These are phyloP conservation scores for Nicotiana rustica DNA, from an alignment of 305 asterid species.

Conservation along the genomic window DNA sequence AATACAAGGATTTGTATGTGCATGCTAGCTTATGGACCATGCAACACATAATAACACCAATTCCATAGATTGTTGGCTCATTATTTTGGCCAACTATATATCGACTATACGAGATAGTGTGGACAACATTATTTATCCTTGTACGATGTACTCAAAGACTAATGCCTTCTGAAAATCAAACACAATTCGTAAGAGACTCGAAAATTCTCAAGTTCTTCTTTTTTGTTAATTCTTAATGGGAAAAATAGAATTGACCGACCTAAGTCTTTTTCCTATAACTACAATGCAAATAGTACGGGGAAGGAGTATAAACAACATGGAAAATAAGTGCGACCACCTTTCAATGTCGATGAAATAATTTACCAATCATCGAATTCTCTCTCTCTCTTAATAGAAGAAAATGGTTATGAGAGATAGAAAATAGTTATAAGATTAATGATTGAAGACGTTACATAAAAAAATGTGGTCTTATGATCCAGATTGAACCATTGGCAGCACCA, in stretches of 20 bases:
- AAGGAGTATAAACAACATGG: not conserved
- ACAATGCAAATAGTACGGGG: not conserved
- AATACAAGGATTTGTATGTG: not conserved
- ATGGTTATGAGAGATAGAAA: too few species aligned
- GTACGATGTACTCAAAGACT: not conserved
- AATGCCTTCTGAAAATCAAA: not conserved
- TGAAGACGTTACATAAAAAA: too few species aligned
- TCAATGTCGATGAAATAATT: not conserved
- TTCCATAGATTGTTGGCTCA: not conserved
- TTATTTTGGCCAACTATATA: not conserved
- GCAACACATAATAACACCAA: constrained; percentile 19
- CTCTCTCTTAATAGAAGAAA: too few species aligned
- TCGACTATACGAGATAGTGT: too few species aligned
- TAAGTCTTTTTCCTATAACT: too few species aligned
- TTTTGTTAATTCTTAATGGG: not conserved
- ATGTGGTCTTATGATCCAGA: too few species aligned
- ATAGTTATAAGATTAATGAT: too few species aligned
- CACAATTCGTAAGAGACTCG: not conserved
- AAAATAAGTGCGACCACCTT: not conserved
- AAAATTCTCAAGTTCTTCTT: not conserved
- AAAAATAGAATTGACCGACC: not conserved
- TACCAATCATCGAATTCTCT: not conserved
- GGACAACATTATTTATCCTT: not conserved
- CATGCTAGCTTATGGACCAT: constrained; percentile 14
- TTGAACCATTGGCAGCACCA: too few species aligned